These are phyloP conservation scores for Drechslera avenae DNA, from an alignment of 2,329 filamentous ascomycete species.

Conservation along the genomic window DNA sequence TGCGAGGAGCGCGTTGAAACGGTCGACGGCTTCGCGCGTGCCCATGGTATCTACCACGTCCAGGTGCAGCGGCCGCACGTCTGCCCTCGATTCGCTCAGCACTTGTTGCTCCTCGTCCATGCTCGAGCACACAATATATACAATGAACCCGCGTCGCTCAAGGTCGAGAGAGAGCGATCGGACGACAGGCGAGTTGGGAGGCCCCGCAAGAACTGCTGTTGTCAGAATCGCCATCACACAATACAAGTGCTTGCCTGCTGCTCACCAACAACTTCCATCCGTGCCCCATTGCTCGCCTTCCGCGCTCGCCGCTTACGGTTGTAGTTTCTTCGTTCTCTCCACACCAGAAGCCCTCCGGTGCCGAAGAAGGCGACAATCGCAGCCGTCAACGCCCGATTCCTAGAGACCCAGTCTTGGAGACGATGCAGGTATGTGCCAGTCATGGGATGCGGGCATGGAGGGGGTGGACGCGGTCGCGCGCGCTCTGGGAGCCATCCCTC, in stretches of 20 bases:
- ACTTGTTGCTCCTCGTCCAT: conserved; percentile 83
- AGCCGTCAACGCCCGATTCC: conserved; percentile 75
- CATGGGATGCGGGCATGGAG: conserved; percentile 51
- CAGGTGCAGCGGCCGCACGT: conserved; percentile 80
- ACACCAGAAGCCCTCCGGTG: conserved; percentile 64
- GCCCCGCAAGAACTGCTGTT: conserved; percentile 78
- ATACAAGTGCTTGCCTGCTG: background rate
- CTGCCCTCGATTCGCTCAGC: conserved; percentile 74
- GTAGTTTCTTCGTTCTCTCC: conserved; percentile 64
- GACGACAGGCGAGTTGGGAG: conserved; percentile 80
- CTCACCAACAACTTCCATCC: conserved; percentile 75
- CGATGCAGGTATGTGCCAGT: conserved; percentile 58
- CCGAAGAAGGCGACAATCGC: conserved; percentile 73
- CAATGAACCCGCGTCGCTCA: conserved; percentile 88
- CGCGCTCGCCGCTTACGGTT: conserved; percentile 73
- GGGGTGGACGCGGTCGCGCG: conserved; percentile 63
- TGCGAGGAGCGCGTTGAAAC: conserved; percentile 73
- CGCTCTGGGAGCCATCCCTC: conserved; percentile 75
- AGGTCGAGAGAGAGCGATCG: conserved; percentile 83
- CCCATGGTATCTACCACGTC: conserved; percentile 79
- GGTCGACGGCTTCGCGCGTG: conserved; percentile 70
- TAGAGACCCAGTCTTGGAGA: conserved; percentile 71
- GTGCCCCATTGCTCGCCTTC: conserved; percentile 79
- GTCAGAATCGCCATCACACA: conserved; percentile 15
- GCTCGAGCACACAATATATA: conserved; percentile 87